phyloP scores from a whole-genome alignment of 495 filamentous ascomycete species.

The Podospora tetraspora region DNA sequence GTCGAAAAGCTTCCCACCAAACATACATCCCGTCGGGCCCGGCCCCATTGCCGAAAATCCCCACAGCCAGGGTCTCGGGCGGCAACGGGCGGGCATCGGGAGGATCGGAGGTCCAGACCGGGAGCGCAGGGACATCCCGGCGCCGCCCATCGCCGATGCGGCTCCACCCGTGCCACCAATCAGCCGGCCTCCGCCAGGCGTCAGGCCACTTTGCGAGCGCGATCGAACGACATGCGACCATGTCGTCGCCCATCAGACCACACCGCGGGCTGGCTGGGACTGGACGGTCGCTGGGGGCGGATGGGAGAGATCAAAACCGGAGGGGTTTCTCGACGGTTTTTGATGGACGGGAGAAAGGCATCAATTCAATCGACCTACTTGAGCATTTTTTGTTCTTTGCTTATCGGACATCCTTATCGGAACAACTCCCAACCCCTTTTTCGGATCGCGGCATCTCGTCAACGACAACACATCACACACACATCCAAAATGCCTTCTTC shows the following conservation, averaged over 20 bases:
- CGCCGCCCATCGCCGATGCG: background rate
- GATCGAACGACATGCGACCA: slow-evolving; percentile 3
- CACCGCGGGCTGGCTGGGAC: background rate
- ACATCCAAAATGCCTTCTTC: slow-evolving; percentile 27
- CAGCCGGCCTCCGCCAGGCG: background rate
- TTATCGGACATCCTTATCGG: background rate
- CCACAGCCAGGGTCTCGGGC: background rate
- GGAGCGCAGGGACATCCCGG: background rate
- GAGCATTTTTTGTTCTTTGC: background rate
- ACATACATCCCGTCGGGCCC: background rate
- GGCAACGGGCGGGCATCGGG: background rate
- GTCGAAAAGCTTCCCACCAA: slow-evolving; percentile 4
- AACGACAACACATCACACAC: background rate
- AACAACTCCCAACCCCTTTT: background rate
- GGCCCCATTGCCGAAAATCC: background rate
- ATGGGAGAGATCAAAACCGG: background rate
- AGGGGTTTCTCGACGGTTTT: background rate
- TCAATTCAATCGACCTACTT: background rate
- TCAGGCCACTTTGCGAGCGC: background rate
- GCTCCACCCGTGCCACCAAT: background rate
- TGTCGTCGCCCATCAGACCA: slow-evolving; percentile 7
- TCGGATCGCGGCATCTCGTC: background rate
- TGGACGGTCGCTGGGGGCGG: background rate
- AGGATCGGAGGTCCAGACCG: background rate
- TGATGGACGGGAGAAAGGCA: background rate